Percentiles rank a stretch among this genome's conserved stretches.
Conservation (phyloP, 768 basidiomycete genomes). For the Pilatotrama ljubarskyi region DNA sequence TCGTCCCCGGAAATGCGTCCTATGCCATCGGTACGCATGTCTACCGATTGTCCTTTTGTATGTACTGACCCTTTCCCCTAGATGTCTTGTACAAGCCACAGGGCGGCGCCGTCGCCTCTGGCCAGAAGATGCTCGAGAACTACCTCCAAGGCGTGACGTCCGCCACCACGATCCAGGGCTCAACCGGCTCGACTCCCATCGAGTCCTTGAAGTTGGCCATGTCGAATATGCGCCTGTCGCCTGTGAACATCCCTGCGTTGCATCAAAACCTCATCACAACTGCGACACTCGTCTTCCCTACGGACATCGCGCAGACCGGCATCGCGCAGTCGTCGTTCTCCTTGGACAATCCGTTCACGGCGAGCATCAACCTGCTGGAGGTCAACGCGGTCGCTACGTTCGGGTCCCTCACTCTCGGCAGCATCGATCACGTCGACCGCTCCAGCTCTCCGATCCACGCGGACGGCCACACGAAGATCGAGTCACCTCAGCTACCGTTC, state of each 20-base stretch:
- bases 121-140: slow-evolving; percentile 59
- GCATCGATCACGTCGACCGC: slow-evolving; percentile 54
- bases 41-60: neutral
- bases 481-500: slow-evolving; percentile 58
- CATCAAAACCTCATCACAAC: slow-evolving; percentile 60
- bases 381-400: slow-evolving; percentile 56
- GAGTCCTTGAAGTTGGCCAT: slow-evolving; percentile 61
- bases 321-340: slow-evolving; percentile 58
- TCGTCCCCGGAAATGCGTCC: slow-evolving; percentile 55
- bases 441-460: slow-evolving; percentile 61
- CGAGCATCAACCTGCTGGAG: slow-evolving; percentile 62
- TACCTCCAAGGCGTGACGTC: slow-evolving; percentile 66
- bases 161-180: slow-evolving; percentile 56
- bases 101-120: slow-evolving; percentile 52
- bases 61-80: slow-evolving; percentile 19
- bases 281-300: slow-evolving; percentile 59
- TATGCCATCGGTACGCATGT: slow-evolving; percentile 52
- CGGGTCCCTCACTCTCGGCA: slow-evolving; percentile 56
- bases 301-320: slow-evolving; percentile 59
- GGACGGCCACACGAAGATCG: slow-evolving; percentile 55
- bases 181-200: slow-evolving; percentile 55
- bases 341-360: slow-evolving; percentile 70
- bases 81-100: slow-evolving; percentile 65
- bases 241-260: slow-evolving; percentile 64
- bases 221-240: slow-evolving; percentile 57